These are phyloP conservation scores for Suillus paluster DNA, from an alignment of 768 basidiomycete species.

Conservation along the genomic window DNA sequence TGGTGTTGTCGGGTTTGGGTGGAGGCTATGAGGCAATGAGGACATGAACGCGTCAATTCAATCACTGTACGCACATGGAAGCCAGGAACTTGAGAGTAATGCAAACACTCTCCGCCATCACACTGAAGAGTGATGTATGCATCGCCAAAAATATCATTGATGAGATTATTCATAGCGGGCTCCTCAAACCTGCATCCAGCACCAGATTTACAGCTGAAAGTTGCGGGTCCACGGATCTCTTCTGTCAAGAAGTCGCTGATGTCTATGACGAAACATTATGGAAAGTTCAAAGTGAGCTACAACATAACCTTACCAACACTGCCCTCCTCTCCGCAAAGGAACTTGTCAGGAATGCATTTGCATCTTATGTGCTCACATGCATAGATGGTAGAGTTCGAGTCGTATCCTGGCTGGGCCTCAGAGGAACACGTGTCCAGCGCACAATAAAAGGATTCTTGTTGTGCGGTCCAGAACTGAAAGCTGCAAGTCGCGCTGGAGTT, in stretches of 20 bases:
- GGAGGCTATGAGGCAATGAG: conserved; percentile 53
- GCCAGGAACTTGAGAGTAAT: conserved; percentile 94
- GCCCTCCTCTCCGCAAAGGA: conserved; percentile 95
- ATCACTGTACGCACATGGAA: conserved; percentile 56
- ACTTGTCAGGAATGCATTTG: conserved; percentile 89
- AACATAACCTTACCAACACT: conserved; percentile 73
- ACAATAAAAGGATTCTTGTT: conserved; percentile 96
- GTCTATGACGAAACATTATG: conserved; percentile 50
- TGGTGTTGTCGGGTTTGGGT: conserved; percentile 79
- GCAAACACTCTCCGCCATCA: conserved; percentile 90
- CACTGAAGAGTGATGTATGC: conserved; percentile 86
- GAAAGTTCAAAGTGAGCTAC: background rate
- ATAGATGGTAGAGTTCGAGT: conserved; percentile 76
- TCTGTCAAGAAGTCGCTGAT: conserved; percentile 92
- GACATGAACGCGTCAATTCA: background rate
- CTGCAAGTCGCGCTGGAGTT: conserved; percentile 65
- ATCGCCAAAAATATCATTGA: conserved; percentile 93
- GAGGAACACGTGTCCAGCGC: conserved; percentile 73
- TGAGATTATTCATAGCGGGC: conserved; percentile 95
- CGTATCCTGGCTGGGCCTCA: conserved; percentile 50
- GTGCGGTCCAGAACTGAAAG: conserved; percentile 98
- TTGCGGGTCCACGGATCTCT: conserved; percentile 89
- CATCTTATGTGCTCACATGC: conserved; percentile 86
- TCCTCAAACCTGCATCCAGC: conserved; percentile 90
- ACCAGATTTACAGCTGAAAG: conserved; percentile 76